Evolutionary conservation across 2,329 filamentous ascomycete genomes (phyloP).

Genomic region (Paraphoma chrysanthemicola): DNA sequence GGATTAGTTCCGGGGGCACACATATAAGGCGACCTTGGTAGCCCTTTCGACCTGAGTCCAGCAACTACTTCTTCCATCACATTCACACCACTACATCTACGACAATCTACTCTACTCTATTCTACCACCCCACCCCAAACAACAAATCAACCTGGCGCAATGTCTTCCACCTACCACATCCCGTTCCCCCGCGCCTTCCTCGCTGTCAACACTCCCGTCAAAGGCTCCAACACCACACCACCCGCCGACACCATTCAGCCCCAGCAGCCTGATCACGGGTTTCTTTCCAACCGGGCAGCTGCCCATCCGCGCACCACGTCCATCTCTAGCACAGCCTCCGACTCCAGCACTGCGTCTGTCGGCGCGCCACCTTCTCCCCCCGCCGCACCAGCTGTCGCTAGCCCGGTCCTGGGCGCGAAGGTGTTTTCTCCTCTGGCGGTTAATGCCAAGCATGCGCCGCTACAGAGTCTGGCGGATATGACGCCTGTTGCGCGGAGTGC

Average conservation of each 20-base stretch:
- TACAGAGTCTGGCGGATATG: slow-evolving; percentile 29
- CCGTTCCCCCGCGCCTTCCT: slow-evolving; percentile 46
- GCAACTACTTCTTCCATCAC: slow-evolving; percentile 7
- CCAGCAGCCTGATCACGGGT: slow-evolving; percentile 38
- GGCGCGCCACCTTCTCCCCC: slow-evolving; percentile 40
- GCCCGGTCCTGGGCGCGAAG: slow-evolving; percentile 35
- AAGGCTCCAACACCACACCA: slow-evolving; percentile 21
- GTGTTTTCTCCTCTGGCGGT: slow-evolving; percentile 43
- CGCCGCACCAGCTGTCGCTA: slow-evolving; percentile 26
- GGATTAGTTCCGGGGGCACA: slow-evolving; percentile 10
- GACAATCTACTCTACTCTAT: neutral
- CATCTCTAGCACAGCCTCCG: slow-evolving; percentile 27
- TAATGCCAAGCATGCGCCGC: slow-evolving; percentile 40
- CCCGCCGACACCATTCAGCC: slow-evolving; percentile 25
- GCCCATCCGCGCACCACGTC: slow-evolving; percentile 32
- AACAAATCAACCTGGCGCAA: slow-evolving; percentile 35
- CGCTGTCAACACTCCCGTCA: slow-evolving; percentile 44
- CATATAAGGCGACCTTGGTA: slow-evolving; percentile 23
- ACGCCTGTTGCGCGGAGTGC: slow-evolving; percentile 26
- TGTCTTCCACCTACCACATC: slow-evolving; percentile 48
- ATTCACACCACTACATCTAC: slow-evolving; percentile 5
- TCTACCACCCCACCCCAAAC: slow-evolving; percentile 11
- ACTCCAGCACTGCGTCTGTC: slow-evolving; percentile 25
- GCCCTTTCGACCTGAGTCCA: slow-evolving; percentile 12
- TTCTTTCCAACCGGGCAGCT: slow-evolving; percentile 45